Base-by-base conservation (phyloP, 441 rosid species). In the Hura crepitans region DNA sequence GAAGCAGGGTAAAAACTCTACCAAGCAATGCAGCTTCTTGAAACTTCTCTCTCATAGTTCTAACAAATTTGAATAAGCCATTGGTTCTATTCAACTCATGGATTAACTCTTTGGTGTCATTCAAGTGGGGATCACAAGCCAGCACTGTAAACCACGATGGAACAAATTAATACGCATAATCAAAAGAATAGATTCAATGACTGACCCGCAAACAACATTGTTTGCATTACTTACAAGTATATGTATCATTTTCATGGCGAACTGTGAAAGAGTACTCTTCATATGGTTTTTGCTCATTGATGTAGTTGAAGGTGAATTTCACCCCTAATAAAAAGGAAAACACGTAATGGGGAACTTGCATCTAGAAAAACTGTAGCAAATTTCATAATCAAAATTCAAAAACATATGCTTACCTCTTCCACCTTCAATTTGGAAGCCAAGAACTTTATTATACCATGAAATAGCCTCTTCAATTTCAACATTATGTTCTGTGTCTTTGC, bases 361-460 rank as follows among this genome's bases (percentile, higher is more conserved):
- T 46, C 45, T 79, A 46, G 25, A 69, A 61, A 54, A 37, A 45
- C 23, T 7, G 45, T 62, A 30, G 64, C 33, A 45, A 30, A 42
- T 51, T 39, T 31, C 54, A 53, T 7, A 62, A 47, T 51, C 18
- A 46, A 30, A 20, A 30, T 10, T 51, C 18, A 46, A 30, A 20
- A 30, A 11, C 31, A 63, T 42, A 62, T 54, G 18, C 69, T 76
- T 85, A 88, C 98, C 98, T 77, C 71, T 84, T 62, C 98, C 93
- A 13, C 90, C 96, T 81, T 91, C 95, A 77, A 93, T 75, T 50
- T 78, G 85, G 72, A 91, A 84, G 71, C 97, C 90, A 10, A 93
- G 91, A 81, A 84, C 80, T 70, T 72, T 76, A 71, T 84, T 88
- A 78, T 91, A 93, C 98, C 98, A 93, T 57, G 78, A 77, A 39